Percentiles rank a stretch among this genome's conserved stretches.
phyloP scores from a whole-genome alignment of 345 rosid species.

The Barbarea vulgaris region DNA sequence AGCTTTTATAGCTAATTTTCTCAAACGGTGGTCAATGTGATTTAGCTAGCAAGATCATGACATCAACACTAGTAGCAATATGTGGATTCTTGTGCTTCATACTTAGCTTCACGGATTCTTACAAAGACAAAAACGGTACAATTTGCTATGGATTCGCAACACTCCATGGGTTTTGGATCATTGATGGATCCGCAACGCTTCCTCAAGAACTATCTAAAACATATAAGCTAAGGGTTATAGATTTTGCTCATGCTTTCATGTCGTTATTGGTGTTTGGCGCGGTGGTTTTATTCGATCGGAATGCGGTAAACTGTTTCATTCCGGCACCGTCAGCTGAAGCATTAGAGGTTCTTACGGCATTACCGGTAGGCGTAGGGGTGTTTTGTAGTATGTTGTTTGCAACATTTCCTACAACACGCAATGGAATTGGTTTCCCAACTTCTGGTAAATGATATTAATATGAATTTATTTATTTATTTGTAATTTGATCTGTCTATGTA shows the following conservation, averaged over 20 bases:
- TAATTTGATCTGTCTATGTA: not conserved
- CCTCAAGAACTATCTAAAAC: slow-evolving; percentile 55
- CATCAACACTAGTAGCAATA: slow-evolving; percentile 50
- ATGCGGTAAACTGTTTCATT: slow-evolving; percentile 69
- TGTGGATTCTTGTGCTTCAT: slow-evolving; percentile 78
- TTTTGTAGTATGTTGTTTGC: slow-evolving; percentile 80
- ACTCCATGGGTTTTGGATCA: slow-evolving; percentile 67
- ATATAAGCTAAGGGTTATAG: slow-evolving; percentile 64
- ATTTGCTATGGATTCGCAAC: slow-evolving; percentile 82
- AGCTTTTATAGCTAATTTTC: slow-evolving; percentile 74
- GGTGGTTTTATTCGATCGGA: slow-evolving; percentile 76
- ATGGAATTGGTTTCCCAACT: slow-evolving; percentile 88
- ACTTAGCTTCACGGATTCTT: slow-evolving; percentile 79
- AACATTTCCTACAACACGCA: slow-evolving; percentile 80
- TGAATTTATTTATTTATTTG: too few relatives aligned
- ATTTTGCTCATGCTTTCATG: slow-evolving; percentile 80
- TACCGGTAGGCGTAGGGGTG: slow-evolving; percentile 84
- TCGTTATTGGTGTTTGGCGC: too few relatives aligned
- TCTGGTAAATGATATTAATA: slow-evolving; percentile 44
- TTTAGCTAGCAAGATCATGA: slow-evolving; percentile 59
- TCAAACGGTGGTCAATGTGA: slow-evolving; percentile 82
- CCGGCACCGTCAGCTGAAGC: slow-evolving; percentile 73
- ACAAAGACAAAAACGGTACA: slow-evolving; percentile 68
- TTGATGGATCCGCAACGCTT: slow-evolving; percentile 70
- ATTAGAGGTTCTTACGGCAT: slow-evolving; percentile 66